Evolutionary conservation across 2,329 filamentous ascomycete genomes (phyloP).

Genomic region (Didymella pinodella): DNA sequence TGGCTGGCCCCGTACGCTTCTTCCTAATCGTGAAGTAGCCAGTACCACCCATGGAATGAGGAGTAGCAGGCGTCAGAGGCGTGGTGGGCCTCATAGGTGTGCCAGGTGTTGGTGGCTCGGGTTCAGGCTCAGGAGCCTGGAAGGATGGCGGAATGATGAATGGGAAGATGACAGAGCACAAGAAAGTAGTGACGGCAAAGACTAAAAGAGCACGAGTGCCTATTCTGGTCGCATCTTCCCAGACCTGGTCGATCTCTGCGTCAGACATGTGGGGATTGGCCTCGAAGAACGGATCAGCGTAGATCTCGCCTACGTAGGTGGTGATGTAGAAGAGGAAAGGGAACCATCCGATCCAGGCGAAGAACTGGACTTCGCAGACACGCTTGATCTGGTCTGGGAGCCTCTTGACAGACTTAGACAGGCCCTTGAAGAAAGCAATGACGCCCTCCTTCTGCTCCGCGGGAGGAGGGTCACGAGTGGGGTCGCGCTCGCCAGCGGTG

Average conservation of each 20-base stretch:
- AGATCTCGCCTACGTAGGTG: slow-evolving; percentile 92
- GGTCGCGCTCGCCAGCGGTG: slow-evolving; percentile 75
- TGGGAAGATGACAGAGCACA: slow-evolving; percentile 82
- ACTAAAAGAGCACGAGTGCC: slow-evolving; percentile 89
- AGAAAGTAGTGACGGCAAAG: slow-evolving; percentile 84
- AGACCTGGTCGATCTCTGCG: slow-evolving; percentile 77
- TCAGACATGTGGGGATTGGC: slow-evolving; percentile 79
- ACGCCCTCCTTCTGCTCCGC: slow-evolving; percentile 67
- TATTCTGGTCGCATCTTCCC: slow-evolving; percentile 84
- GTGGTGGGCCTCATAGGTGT: slow-evolving; percentile 53
- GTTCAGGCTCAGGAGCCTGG: slow-evolving; percentile 50
- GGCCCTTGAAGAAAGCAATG: slow-evolving; percentile 78
- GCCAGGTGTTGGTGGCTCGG: slow-evolving; percentile 30
- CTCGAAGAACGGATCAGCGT: slow-evolving; percentile 81
- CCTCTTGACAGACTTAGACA: slow-evolving; percentile 77
- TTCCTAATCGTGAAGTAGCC: slow-evolving; percentile 45
- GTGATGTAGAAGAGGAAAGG: slow-evolving; percentile 95
- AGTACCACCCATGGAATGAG: slow-evolving; percentile 44
- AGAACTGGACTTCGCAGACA: slow-evolving; percentile 72
- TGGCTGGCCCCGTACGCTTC: slow-evolving; percentile 29
- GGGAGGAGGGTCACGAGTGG: slow-evolving; percentile 72
- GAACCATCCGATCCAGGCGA: slow-evolving; percentile 95
- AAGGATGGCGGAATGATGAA: slow-evolving; percentile 87
- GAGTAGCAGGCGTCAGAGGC: slow-evolving; percentile 45
- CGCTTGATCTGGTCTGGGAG: slow-evolving; percentile 82